phyloP scores from a whole-genome alignment of 208 protist genomes.

The Herpetomonas muscarum region DNA sequence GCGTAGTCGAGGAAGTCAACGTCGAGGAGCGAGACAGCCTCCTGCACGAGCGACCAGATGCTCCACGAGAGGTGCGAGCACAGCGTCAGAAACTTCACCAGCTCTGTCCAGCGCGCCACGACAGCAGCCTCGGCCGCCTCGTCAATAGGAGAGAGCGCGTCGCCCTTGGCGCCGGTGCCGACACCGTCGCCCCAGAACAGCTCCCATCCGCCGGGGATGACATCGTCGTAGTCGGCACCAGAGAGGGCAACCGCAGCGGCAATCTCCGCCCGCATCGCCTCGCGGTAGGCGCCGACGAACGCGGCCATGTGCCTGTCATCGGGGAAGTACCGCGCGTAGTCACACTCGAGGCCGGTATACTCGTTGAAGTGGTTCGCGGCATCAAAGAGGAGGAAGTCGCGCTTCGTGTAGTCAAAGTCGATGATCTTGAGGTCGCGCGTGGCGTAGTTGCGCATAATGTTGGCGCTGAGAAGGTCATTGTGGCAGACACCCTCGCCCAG shows the following conservation, averaged over 20 bases:
- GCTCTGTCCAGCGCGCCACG: slow-evolving; percentile 34
- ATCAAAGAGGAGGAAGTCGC: slow-evolving; percentile 87
- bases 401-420: slow-evolving; percentile 91
- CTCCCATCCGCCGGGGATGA: slow-evolving; percentile 40
- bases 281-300: slow-evolving; percentile 75
- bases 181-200: slow-evolving; percentile 36
- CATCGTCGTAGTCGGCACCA: slow-evolving; percentile 17
- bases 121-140: slow-evolving; percentile 27
- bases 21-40: slow-evolving; percentile 79
- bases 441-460: slow-evolving; percentile 73
- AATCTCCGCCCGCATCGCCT: slow-evolving; percentile 44
- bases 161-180: background rate
- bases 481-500: slow-evolving; percentile 81
- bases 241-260: background rate
- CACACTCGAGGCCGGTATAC: slow-evolving; percentile 86
- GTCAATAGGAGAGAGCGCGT: background rate
- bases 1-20: slow-evolving; percentile 87
- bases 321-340: slow-evolving; percentile 82
- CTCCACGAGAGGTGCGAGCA: slow-evolving; percentile 80
- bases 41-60: slow-evolving; percentile 87
- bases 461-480: slow-evolving; percentile 91
- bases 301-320: slow-evolving; percentile 53
- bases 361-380: slow-evolving; percentile 93
- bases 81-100: slow-evolving; percentile 78
- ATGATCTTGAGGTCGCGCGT: slow-evolving; percentile 75